Evolutionary conservation across 345 rosid species (phyloP).

Genomic region (Hibiscus mutabilis): DNA sequence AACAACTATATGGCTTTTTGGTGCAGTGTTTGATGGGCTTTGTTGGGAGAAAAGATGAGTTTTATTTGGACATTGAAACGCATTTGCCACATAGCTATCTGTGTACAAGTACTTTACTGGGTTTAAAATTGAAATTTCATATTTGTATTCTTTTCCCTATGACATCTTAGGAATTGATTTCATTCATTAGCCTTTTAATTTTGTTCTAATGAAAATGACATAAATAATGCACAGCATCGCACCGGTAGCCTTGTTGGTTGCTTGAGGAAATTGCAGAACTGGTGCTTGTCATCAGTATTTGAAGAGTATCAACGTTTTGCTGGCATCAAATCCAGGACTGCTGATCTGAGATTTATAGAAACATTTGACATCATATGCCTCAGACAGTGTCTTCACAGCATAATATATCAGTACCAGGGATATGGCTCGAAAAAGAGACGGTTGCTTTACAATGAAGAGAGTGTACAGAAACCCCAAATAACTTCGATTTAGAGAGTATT

Average conservation of each 20-base stretch:
- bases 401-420: conserved; percentile 72
- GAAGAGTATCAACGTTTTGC: conserved; percentile 73
- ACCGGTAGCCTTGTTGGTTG: conserved; percentile 87
- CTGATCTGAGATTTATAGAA: conserved; percentile 60
- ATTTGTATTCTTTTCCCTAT: not conserved
- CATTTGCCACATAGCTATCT: not conserved
- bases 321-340: conserved; percentile 47
- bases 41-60: not conserved
- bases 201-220: not conserved
- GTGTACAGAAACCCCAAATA: conserved; percentile 39
- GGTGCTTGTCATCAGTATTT: conserved; percentile 67
- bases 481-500: conserved; percentile 23
- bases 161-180: not conserved
- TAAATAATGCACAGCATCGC: conserved; percentile 64
- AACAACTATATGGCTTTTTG: too few species aligned
- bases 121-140: too few species aligned
- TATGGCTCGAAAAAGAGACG: conserved; percentile 65
- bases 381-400: conserved; percentile 55
- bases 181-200: not conserved
- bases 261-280: conserved; percentile 70
- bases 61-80: not conserved
- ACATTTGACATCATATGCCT: conserved; percentile 36
- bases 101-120: not conserved
- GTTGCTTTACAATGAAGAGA: conserved; percentile 50
- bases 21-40: too few species aligned